phyloP scores from a whole-genome alignment of 306 rosid genomes.

The Canavalia ensiformis region DNA sequence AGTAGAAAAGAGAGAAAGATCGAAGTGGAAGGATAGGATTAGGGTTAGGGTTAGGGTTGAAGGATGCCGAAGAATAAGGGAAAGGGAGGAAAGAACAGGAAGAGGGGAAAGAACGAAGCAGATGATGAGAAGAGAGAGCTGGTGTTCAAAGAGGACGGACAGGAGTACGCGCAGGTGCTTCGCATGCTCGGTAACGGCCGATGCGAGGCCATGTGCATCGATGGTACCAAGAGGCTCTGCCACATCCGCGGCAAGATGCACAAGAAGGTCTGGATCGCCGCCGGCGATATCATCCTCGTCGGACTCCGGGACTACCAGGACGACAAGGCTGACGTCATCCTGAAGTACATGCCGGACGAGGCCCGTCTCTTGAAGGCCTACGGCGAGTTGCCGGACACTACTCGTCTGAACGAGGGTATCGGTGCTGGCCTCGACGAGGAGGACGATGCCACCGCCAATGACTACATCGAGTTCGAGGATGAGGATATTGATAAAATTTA shows the following conservation, averaged over 20 bases:
- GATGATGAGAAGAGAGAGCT: slow-evolving; percentile 72
- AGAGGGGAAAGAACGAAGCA: slow-evolving; percentile 73
- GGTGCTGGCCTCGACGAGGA: slow-evolving; percentile 68
- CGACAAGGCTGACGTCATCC: slow-evolving; percentile 75
- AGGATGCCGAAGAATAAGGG: slow-evolving; percentile 78
- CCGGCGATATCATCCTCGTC: slow-evolving; percentile 70
- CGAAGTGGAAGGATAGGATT: too few relatives aligned
- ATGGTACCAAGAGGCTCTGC: slow-evolving; percentile 66
- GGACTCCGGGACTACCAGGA: slow-evolving; percentile 72
- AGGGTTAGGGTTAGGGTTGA: slow-evolving; percentile 6
- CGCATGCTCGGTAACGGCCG: slow-evolving; percentile 71
- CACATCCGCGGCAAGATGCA: slow-evolving; percentile 75
- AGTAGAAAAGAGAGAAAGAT: not conserved
- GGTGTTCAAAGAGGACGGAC: slow-evolving; percentile 74
- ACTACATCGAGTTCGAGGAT: slow-evolving; percentile 68
- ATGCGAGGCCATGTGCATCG: slow-evolving; percentile 69
- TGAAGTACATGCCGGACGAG: slow-evolving; percentile 74
- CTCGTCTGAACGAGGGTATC: slow-evolving; percentile 65
- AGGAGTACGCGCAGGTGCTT: slow-evolving; percentile 69
- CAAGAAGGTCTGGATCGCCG: slow-evolving; percentile 78
- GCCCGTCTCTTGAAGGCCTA: slow-evolving; percentile 75
- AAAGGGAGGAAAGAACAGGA: slow-evolving; percentile 77
- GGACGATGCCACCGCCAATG: slow-evolving; percentile 56
- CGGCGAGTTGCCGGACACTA: slow-evolving; percentile 67
- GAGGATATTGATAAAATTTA: slow-evolving; percentile 69